Percentiles rank a stretch among this genome's conserved stretches.
Conservation (phyloP, 768 basidiomycete species). For the Lentinus brumalis region DNA sequence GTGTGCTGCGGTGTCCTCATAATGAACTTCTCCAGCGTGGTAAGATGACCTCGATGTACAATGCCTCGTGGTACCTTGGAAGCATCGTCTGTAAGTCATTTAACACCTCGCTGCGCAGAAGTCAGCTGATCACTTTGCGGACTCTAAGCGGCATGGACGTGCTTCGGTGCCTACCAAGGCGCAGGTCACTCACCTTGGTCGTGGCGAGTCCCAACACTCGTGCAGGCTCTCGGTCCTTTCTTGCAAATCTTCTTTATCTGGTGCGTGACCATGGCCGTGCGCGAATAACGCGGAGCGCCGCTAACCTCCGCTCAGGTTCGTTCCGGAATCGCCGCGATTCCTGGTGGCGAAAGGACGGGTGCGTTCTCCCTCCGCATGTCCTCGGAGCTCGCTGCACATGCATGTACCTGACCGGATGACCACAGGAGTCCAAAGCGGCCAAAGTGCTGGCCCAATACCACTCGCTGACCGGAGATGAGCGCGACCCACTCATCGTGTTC, state of each 20-base stretch:
- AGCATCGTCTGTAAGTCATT: slow-evolving; percentile 57
- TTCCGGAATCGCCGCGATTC: slow-evolving; percentile 71
- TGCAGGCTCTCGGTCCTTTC: slow-evolving; percentile 61
- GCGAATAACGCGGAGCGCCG: neutral
- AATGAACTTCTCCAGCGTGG: slow-evolving; percentile 37
- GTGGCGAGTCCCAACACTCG: slow-evolving; percentile 66
- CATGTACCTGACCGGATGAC: neutral
- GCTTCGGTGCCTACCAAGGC: slow-evolving; percentile 42
- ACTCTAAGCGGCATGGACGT: slow-evolving; percentile 47
- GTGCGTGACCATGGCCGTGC: slow-evolving; percentile 31
- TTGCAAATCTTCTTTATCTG: slow-evolving; percentile 57
- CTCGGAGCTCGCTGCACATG: neutral
- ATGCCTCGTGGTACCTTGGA: slow-evolving; percentile 76
- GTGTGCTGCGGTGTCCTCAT: neutral
- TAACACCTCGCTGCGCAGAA: slow-evolving; percentile 4
- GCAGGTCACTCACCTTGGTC: slow-evolving; percentile 45
- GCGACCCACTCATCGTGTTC: slow-evolving; percentile 55
- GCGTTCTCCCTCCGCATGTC: neutral
- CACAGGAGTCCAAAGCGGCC: slow-evolving; percentile 60
- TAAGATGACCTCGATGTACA: slow-evolving; percentile 65
- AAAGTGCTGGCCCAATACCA: slow-evolving; percentile 71
- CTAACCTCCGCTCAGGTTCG: slow-evolving; percentile 44
- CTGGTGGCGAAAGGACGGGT: slow-evolving; percentile 63
- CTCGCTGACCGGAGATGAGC: slow-evolving; percentile 58
- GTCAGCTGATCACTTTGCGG: neutral